A percentile compares a stretch with the other conserved stretches of the same genome.
Conservation (phyloP, 2,329 filamentous ascomycete species). For the Penicillium hordei region DNA sequence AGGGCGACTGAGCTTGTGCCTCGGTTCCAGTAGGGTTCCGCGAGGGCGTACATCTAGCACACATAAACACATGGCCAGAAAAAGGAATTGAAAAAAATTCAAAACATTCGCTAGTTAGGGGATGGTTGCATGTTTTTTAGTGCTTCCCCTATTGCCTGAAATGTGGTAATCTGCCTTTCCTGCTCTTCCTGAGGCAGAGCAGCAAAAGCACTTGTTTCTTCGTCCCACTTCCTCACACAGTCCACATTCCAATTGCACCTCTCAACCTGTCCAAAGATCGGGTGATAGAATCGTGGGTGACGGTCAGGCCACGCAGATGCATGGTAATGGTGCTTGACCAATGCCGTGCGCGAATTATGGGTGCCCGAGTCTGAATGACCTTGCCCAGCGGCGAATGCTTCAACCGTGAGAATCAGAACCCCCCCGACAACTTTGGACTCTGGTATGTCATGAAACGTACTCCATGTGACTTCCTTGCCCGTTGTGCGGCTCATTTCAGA, state of each 20-base stretch:
- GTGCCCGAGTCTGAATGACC: constrained; percentile 72
- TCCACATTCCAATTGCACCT: constrained; percentile 67
- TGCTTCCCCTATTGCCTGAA: constrained; percentile 5
- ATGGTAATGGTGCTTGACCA: constrained; percentile 74
- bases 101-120: not conserved
- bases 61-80: not conserved
- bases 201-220: constrained; percentile 61
- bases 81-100: too few relatives aligned
- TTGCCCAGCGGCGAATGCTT: constrained; percentile 71
- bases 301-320: constrained; percentile 67
- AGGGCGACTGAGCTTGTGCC: too few relatives aligned
- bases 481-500: constrained; percentile 59
- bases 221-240: constrained; percentile 66
- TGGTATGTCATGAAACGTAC: constrained; percentile 63
- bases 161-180: constrained; percentile 47
- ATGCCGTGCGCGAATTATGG: constrained; percentile 63
- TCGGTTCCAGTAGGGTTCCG: not conserved
- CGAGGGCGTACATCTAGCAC: not conserved
- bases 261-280: constrained; percentile 69
- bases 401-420: constrained; percentile 67
- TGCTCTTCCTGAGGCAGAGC: constrained; percentile 56
- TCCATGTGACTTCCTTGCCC: constrained; percentile 57
- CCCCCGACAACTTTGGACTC: constrained; percentile 66
- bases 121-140: not conserved
- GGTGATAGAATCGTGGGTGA: constrained; percentile 67